Evolutionary conservation across 2,329 filamentous ascomycete species (phyloP).

Genomic region (Cordyceps farinosa): DNA sequence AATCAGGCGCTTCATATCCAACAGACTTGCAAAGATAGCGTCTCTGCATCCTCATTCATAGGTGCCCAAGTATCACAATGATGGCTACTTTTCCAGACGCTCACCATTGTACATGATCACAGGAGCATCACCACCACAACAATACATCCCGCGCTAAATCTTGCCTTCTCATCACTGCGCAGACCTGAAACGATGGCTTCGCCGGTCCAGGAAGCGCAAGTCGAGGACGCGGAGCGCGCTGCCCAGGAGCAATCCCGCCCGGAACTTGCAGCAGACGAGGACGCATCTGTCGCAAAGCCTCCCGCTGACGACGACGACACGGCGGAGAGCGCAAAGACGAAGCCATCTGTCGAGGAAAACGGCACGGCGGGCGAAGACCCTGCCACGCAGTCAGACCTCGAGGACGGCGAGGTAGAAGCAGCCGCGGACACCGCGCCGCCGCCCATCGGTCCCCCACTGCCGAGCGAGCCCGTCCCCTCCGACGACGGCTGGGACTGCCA

Average conservation of each 20-base stretch:
- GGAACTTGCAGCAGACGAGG: not conserved
- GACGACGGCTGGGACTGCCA: conserved; percentile 77
- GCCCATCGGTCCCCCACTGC: conserved; percentile 31
- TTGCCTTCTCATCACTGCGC: not conserved
- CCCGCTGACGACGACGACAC: not conserved
- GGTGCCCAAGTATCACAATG: conserved; percentile 40
- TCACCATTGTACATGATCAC: conserved; percentile 37
- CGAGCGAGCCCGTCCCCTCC: conserved; percentile 50
- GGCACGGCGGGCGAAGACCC: not conserved
- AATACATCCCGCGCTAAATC: not conserved
- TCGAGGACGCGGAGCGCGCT: too few species aligned
- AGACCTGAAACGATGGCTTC: conserved; percentile 1
- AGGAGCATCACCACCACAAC: conserved; percentile 20
- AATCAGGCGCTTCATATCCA: not conserved
- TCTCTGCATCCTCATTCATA: conserved; percentile 19
- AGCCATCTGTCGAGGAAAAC: not conserved
- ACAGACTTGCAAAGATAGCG: not conserved
- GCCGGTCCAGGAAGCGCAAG: not conserved
- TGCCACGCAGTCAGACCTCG: conserved; percentile 13
- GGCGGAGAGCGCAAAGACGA: not conserved
- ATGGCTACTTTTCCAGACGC: conserved; percentile 32
- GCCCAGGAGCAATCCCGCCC: not conserved
- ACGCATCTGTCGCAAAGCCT: not conserved
- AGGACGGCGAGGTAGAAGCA: conserved; percentile 26
- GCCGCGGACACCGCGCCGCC: conserved; percentile 29